Evolutionary conservation across 179 eudicot species (phyloP).

Genomic region (Beta lomatogona): DNA sequence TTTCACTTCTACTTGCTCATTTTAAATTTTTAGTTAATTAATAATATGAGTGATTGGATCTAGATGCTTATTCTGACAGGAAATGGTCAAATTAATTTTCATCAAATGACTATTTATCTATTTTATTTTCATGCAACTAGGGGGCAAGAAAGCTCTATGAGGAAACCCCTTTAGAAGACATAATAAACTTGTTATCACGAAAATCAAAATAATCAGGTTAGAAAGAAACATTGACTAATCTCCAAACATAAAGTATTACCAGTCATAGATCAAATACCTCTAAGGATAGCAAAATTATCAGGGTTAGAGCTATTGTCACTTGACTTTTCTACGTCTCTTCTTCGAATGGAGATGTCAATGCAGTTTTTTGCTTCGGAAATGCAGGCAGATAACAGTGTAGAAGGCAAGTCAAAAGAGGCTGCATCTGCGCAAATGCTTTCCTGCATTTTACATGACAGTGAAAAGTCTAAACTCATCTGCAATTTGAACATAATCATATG

Average conservation of each 20-base stretch:
- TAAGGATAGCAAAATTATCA: slow-evolving; percentile 89
- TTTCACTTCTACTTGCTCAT: too few species aligned
- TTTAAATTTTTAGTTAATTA: too few species aligned
- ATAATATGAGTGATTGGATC: too few species aligned
- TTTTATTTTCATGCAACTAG: too few species aligned
- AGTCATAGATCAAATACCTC: slow-evolving; percentile 51
- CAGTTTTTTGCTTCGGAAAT: slow-evolving; percentile 88
- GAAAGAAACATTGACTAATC: slow-evolving; percentile 20
- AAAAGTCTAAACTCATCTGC: slow-evolving; percentile 10
- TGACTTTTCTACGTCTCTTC: slow-evolving; percentile 64
- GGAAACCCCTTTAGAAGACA: background rate
- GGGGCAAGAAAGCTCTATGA: background rate
- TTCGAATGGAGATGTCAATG: slow-evolving; percentile 66
- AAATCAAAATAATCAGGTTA: background rate
- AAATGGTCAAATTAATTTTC: too few species aligned
- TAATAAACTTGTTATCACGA: background rate
- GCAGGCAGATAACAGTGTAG: slow-evolving; percentile 74
- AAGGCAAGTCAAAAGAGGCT: slow-evolving; percentile 91
- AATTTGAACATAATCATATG: background rate
- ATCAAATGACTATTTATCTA: too few species aligned
- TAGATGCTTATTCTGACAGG: too few species aligned
- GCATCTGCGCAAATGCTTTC: slow-evolving; percentile 96
- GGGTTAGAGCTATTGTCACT: slow-evolving; percentile 73
- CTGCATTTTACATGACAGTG: slow-evolving; percentile 41
- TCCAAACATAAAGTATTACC: slow-evolving; percentile 13